Base-by-base conservation (phyloP, 2,329 filamentous ascomycete species). In the Gnomoniopsis smithogilvyi region DNA sequence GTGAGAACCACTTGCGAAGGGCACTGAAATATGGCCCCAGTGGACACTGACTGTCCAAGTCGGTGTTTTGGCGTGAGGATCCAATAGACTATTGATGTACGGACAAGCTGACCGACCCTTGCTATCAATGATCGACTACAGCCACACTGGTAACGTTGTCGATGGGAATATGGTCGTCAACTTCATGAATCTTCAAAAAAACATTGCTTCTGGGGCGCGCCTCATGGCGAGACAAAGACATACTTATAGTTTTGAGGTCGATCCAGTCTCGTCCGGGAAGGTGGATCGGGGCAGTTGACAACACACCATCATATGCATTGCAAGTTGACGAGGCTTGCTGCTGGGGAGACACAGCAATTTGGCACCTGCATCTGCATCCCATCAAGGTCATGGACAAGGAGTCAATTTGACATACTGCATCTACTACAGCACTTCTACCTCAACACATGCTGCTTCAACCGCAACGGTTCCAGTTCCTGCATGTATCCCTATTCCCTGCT, bases 181-280 rank as follows among this genome's bases (percentile, higher is more conserved):
- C 36, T 38, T n/a, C 11, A n/a, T 38, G 6, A 6, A 14, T n/a
- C 6, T 30, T 8, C 33, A 36, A 1, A 38, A 17, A 51, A 33
- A 41, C n/a, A 17, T 7, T 33, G 51, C 45, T 10, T 7, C 22
- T 47, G 41, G 14, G 46, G 41, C 34, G 47, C 8, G 26, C 26
- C 26, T 30, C 49, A 48, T 45, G 53, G 51, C 21, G 52, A 63
- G 57, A 36, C 50, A 34, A 60, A 63, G 60, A 55, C 59, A 66
- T 70, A 69, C 67, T 70, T 70, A 70, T 70, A 69, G 62, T 66
- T 65, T 51, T 34, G 46, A 56, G 51, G 46, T 43, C 49, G 54
- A 51, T 46, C 63, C 65, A 61, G 54, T 59, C 58, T 56, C 49
- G 56, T 53, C 49, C 58, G 51, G 61, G 50, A 61, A 56, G 54